Evolutionary conservation across 2,329 filamentous ascomycete species (phyloP), one percentile per base, ranked within the genome.

Genomic region (Fusarium robinianum): DNA sequence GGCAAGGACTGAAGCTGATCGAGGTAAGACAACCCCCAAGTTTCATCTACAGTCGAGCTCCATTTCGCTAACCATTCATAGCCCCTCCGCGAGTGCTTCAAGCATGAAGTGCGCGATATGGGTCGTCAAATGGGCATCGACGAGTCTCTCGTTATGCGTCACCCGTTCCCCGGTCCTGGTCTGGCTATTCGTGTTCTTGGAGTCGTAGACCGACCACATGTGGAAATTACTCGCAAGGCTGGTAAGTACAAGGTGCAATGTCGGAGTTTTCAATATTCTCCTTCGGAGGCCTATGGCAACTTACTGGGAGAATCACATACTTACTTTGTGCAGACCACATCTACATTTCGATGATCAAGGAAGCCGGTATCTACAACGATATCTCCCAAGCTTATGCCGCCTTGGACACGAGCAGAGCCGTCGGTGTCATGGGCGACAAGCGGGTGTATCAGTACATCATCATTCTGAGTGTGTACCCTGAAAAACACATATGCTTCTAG

Each of bases 161-260:
- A 90, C 62, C 86, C 87, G 16, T 90, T 90, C 76, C 85, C 85
- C 0, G 87, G 87, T 25, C 85, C 73, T 0, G 76, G 67, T 37
- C 80, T 92, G 49, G 88, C 80, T n/a, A 87, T 91, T 55, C 79
- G 88, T 42, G 84, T 95, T 49, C 73, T 95, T 1, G 90, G 90
- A 25, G 90, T 92, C 60, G 84, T 95, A 15, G 94, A 87, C 3
- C 78, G 76, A 4, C 85, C 90, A 63, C 80, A 85, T 34, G 84
- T 94, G 9, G 80, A 81, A 42, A 90, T 94, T 52, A 87, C 82
- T 5, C 73, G 86, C 16, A 73, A 85, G 63, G 46, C n/a, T n/a
- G n/a, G n/a, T n/a, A n/a, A n/a, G n/a, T n/a, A n/a, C n/a, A n/a
- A n/a, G n/a, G n/a, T n/a, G n/a, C n/a, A n/a, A n/a, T n/a, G n/a